These are phyloP conservation scores for Epicoccum nigrum DNA, from an alignment of 2,329 filamentous ascomycete genomes.

Conservation along the genomic window DNA sequence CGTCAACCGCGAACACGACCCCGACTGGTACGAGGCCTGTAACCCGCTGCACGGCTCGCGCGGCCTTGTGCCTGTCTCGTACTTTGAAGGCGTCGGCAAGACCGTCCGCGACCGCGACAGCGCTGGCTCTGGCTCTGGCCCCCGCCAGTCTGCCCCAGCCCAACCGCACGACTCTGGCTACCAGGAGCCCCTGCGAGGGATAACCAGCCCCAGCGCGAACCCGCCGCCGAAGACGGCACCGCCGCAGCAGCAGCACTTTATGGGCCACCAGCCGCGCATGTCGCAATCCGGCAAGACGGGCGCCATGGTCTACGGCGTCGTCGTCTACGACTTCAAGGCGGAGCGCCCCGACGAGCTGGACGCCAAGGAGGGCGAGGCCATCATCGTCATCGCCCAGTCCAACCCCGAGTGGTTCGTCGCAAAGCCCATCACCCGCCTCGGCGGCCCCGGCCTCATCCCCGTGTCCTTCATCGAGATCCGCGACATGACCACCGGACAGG, in stretches of 20 bases:
- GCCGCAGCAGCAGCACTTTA: conserved; percentile 23
- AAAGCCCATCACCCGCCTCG: conserved; percentile 97
- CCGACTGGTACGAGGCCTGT: conserved; percentile 97
- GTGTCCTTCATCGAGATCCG: conserved; percentile 96
- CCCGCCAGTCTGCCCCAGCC: conserved; percentile 51
- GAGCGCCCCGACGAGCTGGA: conserved; percentile 96
- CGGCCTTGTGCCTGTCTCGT: conserved; percentile 90
- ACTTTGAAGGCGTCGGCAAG: conserved; percentile 91
- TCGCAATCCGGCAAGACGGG: conserved; percentile 63
- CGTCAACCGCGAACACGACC: conserved; percentile 91
- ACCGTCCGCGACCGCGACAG: conserved; percentile 84
- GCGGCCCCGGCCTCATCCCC: conserved; percentile 91
- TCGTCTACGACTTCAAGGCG: conserved; percentile 95
- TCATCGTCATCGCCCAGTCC: conserved; percentile 97
- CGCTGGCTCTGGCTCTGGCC: conserved; percentile 52
- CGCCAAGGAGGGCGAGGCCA: conserved; percentile 92
- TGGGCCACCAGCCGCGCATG: conserved; percentile 41
- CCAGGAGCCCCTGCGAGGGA: conserved; percentile 59
- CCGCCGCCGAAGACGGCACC: conserved; percentile 28
- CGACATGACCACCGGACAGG: conserved; percentile 86
- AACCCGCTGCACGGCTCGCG: conserved; percentile 89
- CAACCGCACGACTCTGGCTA: conserved; percentile 91
- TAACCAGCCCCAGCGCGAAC: conserved; percentile 39
- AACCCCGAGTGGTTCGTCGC: conserved; percentile 99
- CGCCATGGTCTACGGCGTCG: conserved; percentile 94